A percentile compares a stretch with the other conserved stretches of the same genome.
Conservation (phyloP, 345 rosid genomes). For the Eucalyptus regnans region DNA sequence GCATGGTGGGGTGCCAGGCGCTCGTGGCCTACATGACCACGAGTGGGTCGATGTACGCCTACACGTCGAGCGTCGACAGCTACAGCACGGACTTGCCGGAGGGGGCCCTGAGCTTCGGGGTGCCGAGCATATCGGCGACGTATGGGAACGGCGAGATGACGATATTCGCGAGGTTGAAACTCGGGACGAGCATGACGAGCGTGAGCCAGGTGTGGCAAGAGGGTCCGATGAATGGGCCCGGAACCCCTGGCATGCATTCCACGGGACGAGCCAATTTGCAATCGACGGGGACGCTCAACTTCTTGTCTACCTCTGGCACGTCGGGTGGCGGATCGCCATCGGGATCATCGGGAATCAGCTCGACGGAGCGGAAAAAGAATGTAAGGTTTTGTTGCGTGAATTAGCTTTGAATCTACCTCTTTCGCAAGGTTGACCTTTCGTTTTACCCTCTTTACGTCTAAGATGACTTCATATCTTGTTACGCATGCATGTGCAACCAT, state of each 20-base stretch:
- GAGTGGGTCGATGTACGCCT: constrained; percentile 12
- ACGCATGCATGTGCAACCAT: not conserved
- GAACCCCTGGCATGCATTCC: not conserved
- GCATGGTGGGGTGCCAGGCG: constrained; percentile 48
- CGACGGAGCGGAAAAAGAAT: constrained; percentile 36
- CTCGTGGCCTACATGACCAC: constrained; percentile 43
- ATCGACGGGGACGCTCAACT: constrained; percentile 27
- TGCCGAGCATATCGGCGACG: constrained; percentile 14
- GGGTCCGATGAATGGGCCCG: constrained; percentile 24
- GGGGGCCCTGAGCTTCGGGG: constrained; percentile 31
- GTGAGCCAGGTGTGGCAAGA: constrained; percentile 62
- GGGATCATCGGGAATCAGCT: constrained; percentile 6
- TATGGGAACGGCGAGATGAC: constrained; percentile 20
- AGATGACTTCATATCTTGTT: not conserved
- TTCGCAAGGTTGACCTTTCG: not conserved
- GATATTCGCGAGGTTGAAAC: constrained; percentile 47
- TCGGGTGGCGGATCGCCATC: not conserved
- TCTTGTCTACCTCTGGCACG: not conserved
- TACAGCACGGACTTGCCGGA: not conserved
- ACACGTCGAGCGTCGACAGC: constrained; percentile 11
- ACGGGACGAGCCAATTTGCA: not conserved
- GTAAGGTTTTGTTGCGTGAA: constrained; percentile 25
- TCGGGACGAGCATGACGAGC: constrained; percentile 3
- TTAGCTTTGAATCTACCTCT: not conserved
- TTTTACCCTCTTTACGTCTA: not conserved